Conservation (phyloP, 2,329 filamentous ascomycete genomes). For the Aspergillus costaricaensis region DNA sequence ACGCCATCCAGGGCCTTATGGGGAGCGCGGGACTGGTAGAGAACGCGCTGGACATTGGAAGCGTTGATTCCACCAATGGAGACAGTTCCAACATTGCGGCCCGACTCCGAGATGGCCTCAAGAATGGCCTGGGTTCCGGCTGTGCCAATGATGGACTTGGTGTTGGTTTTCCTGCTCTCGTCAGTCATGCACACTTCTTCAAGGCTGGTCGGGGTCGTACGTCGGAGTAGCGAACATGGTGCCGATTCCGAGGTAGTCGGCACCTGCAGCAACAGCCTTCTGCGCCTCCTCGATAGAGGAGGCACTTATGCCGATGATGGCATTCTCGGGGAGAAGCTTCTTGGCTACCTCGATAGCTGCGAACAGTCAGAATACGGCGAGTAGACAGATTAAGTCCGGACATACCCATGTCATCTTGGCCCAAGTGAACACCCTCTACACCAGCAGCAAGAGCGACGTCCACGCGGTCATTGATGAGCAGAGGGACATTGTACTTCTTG, state of each 20-base stretch:
- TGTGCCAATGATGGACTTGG: constrained; percentile 76
- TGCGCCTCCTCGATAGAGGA: constrained; percentile 72
- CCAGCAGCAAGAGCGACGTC: constrained; percentile 83
- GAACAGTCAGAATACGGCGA: constrained; percentile 7
- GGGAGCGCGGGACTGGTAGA: constrained; percentile 65
- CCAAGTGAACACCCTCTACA: constrained; percentile 90
- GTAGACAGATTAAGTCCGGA: background rate
- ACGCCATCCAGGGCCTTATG: constrained; percentile 72
- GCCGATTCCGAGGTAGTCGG: constrained; percentile 87
- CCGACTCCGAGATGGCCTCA: constrained; percentile 54
- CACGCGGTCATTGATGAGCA: constrained; percentile 90
- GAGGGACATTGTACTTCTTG: constrained; percentile 66
- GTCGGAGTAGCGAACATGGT: constrained; percentile 85
- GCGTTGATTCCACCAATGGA: constrained; percentile 88
- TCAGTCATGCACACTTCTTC: constrained; percentile 9
- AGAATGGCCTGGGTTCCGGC: constrained; percentile 70
- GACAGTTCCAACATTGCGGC: constrained; percentile 56
- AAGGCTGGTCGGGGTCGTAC: constrained; percentile 47
- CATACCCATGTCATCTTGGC: constrained; percentile 87
- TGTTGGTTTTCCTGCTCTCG: constrained; percentile 72
- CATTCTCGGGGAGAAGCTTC: constrained; percentile 68
- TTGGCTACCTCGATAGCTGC: constrained; percentile 66
- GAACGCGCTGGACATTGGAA: constrained; percentile 70
- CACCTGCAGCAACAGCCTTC: constrained; percentile 71
- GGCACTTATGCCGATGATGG: constrained; percentile 89